Base-by-base conservation (phyloP, 208 protist genomes). In the Leishmania aethiopica region DNA sequence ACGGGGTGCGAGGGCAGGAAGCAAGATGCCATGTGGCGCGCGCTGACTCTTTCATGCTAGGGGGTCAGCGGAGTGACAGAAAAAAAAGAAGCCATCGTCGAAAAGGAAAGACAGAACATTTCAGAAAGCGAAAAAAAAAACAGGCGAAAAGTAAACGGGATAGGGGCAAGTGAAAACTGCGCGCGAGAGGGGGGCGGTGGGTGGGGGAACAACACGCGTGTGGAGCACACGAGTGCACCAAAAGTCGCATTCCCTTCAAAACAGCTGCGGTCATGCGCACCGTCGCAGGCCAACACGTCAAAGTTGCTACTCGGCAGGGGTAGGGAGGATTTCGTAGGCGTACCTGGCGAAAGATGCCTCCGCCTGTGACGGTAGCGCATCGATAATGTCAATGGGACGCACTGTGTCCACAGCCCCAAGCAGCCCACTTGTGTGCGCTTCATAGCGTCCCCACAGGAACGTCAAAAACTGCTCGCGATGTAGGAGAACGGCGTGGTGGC, bases 331-430 rank as follows among this genome's bases (percentile, higher is more conserved):
- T 15, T 79, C 55, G 45, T 94, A 89, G 0, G 89, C 87, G 72
- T 89, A 91, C 53, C 80, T 79, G 8, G 94, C 91, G 79, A 97
- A 92, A 2, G 84, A 79, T 5, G 90, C 90, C 80, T 97, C 92
- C 13, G 94, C 92, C 75, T 84, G 73, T 1, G 94, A 97, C 0
- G 85, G 84, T 86, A 97, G 86, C 13, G 75, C 86, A 55, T 97
- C 92, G 32, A 89, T 75, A 3, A 94, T 77, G 78, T 92, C 90
- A 15, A 35, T 13, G 13, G 83, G 37, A 57, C 35, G 32, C 0
- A 37, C 37, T 4, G 53, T 17, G 1, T 49, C 77, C 4, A 73
- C 28, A 8, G 5, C 32, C 10, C 51, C 25, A 28, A 78, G 78
- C 3, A 64, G 32, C 35, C 37, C 32, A 17, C 49, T 47, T 25